Evolutionary conservation across 2,329 filamentous ascomycete genomes (phyloP).

Genomic region (Nemania diffusa): DNA sequence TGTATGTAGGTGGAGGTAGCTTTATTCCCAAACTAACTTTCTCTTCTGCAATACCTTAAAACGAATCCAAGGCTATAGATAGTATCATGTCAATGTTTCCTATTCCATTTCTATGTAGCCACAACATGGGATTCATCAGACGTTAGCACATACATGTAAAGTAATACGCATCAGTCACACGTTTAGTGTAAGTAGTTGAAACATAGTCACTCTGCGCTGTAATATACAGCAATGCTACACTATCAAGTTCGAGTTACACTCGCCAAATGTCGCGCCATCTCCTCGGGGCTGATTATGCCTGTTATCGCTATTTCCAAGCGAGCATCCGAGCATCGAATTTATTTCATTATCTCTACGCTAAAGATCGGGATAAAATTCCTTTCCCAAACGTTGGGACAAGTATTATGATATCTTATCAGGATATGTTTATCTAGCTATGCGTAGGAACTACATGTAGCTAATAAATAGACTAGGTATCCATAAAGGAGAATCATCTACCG

Average conservation of each 20-base stretch:
- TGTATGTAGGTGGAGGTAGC: neutral
- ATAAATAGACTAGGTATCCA: neutral
- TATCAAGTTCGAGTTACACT: neutral
- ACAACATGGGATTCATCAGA: slow-evolving; percentile 24
- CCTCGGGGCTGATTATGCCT: neutral
- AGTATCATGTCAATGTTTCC: neutral
- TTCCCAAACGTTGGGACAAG: neutral
- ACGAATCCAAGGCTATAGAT: neutral
- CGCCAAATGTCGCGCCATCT: slow-evolving; percentile 2
- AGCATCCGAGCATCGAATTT: neutral
- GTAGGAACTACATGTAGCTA: neutral
- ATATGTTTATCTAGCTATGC: neutral
- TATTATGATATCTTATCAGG: neutral
- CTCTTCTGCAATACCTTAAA: neutral
- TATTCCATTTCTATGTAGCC: neutral
- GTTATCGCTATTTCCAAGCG: neutral
- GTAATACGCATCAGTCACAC: slow-evolving; percentile 2
- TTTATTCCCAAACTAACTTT: neutral
- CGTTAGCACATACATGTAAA: slow-evolving; percentile 22
- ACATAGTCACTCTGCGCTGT: neutral
- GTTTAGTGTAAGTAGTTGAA: slow-evolving; percentile 2
- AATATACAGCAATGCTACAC: neutral
- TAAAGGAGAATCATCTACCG: neutral
- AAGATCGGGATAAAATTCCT: neutral
- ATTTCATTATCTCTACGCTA: neutral